Evolutionary conservation across 192 early-diverging fungal species (phyloP).

Genomic region (Diversispora eburnea): DNA sequence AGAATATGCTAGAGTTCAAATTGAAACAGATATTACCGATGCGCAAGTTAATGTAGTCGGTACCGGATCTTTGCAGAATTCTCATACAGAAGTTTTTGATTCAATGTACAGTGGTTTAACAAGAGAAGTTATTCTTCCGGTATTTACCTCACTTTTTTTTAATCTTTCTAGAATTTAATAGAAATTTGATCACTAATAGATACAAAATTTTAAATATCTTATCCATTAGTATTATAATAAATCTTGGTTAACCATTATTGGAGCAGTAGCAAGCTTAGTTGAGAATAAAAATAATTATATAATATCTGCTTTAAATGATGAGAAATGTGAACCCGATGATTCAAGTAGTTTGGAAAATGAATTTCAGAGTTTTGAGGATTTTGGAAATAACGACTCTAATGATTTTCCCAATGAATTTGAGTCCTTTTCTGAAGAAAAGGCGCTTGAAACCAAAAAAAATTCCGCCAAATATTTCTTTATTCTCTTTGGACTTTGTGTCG

Average conservation of each 20-base stretch:
- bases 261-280: constrained; percentile 52
- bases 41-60: constrained; percentile 21
- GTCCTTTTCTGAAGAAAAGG: background rate
- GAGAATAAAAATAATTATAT: constrained; percentile 45
- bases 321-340: background rate
- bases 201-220: background rate
- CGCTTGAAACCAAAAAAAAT: constrained; percentile 14
- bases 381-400: background rate
- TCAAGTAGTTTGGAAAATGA: background rate
- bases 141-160: constrained; percentile 29
- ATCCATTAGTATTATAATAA: constrained; percentile 48
- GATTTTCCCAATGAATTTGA: constrained; percentile 3
- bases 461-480: constrained; percentile 54
- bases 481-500: constrained; percentile 69
- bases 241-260: constrained; percentile 57
- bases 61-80: background rate
- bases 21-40: constrained; percentile 57
- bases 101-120: constrained; percentile 63
- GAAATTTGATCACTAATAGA: background rate
- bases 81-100: constrained; percentile 43
- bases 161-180: background rate
- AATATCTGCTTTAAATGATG: constrained; percentile 41
- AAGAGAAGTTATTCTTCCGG: constrained; percentile 63
- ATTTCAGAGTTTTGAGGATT: constrained; percentile 3
- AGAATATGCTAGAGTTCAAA: constrained; percentile 61